Conservation (phyloP, 2,329 filamentous ascomycete species). For the Microthyrium microscopicum region DNA sequence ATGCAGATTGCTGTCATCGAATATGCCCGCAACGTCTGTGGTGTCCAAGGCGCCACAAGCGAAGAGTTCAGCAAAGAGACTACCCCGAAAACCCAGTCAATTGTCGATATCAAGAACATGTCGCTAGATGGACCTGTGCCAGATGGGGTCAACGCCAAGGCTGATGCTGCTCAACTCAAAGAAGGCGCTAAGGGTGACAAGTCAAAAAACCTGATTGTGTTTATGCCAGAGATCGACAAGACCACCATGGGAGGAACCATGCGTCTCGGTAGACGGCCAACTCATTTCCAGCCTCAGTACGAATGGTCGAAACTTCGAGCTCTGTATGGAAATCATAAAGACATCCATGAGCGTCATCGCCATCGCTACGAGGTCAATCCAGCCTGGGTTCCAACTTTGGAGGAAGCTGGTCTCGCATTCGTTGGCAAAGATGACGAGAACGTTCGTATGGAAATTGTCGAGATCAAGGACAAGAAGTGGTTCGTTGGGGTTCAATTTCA, state of each 20-base stretch:
- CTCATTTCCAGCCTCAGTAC: conserved; percentile 55
- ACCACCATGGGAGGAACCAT: conserved; percentile 72
- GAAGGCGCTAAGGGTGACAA: conserved; percentile 37
- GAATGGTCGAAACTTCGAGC: conserved; percentile 66
- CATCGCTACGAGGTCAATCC: conserved; percentile 90
- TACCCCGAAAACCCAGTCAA: too few relatives aligned
- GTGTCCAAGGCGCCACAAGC: conserved; percentile 39
- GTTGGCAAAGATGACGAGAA: conserved; percentile 66
- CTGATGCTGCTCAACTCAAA: conserved; percentile 40
- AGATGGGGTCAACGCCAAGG: too few relatives aligned
- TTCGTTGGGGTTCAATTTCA: conserved; percentile 81
- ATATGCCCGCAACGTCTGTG: conserved; percentile 60
- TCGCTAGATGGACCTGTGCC: too few relatives aligned
- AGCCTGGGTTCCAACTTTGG: conserved; percentile 50
- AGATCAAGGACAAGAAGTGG: conserved; percentile 69
- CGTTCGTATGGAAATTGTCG: conserved; percentile 67
- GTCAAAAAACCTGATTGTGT: conserved; percentile 55
- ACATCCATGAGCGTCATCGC: conserved; percentile 56
- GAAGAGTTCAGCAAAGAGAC: conserved; percentile 36
- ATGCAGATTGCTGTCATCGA: conserved; percentile 92
- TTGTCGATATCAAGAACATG: too few relatives aligned
- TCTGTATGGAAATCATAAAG: conserved; percentile 44
- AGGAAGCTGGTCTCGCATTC: conserved; percentile 54
- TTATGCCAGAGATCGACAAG: conserved; percentile 79
- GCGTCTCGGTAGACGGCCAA: conserved; percentile 61